These are phyloP conservation scores for Dipodascopsis uninucleata DNA, from an alignment of 805 yeast genomes.

Conservation along the genomic window DNA sequence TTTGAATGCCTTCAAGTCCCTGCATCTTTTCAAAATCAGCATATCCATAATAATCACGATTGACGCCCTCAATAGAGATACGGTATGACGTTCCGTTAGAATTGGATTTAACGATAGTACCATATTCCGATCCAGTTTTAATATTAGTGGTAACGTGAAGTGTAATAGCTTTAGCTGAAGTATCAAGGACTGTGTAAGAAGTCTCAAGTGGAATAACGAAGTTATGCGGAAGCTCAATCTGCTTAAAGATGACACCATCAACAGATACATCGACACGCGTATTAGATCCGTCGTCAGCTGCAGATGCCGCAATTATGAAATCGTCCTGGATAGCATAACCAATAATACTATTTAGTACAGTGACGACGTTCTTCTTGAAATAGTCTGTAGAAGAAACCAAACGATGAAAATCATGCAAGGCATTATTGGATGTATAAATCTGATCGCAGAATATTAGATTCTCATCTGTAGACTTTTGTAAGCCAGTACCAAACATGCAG, in stretches of 20 bases:
- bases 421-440: slow-evolving; percentile 5
- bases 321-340: slow-evolving; percentile 73
- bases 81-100: slow-evolving; percentile 88
- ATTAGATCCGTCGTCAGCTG: slow-evolving; percentile 46
- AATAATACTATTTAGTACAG: slow-evolving; percentile 54
- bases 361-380: slow-evolving; percentile 35
- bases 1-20: slow-evolving; percentile 77
- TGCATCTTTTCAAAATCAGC: slow-evolving; percentile 86
- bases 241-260: slow-evolving; percentile 74
- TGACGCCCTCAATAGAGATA: slow-evolving; percentile 62
- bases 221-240: slow-evolving; percentile 70
- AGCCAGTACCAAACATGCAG: slow-evolving; percentile 68
- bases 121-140: slow-evolving; percentile 55
- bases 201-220: slow-evolving; percentile 57
- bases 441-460: slow-evolving; percentile 64
- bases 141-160: slow-evolving; percentile 73
- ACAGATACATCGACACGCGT: slow-evolving; percentile 69
- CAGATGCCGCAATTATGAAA: slow-evolving; percentile 68
- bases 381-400: slow-evolving; percentile 53
- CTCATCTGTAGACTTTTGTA: slow-evolving; percentile 45
- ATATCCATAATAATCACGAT: slow-evolving; percentile 66
- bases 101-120: slow-evolving; percentile 81
- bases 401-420: slow-evolving; percentile 2
- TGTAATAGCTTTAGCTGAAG: slow-evolving; percentile 67
- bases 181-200: slow-evolving; percentile 76